phyloP scores from a whole-genome alignment of 2,329 filamentous ascomycete genomes.

The Microsporum ferrugineum region DNA sequence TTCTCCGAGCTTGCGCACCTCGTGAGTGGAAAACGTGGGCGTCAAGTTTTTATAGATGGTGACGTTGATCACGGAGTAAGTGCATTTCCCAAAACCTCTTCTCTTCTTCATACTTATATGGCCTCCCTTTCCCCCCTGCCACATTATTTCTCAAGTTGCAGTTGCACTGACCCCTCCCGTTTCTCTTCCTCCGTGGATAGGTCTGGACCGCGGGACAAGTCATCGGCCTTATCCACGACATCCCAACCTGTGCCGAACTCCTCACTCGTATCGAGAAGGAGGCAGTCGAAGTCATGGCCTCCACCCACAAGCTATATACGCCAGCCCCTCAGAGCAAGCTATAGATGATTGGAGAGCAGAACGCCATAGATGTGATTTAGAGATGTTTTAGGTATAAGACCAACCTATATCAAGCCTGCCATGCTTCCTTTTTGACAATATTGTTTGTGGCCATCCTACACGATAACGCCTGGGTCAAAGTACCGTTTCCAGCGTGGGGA shows the following conservation, averaged over 20 bases:
- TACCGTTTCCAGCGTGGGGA: neutral
- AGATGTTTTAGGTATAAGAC: neutral
- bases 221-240: conserved; percentile 76
- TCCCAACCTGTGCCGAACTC: conserved; percentile 61
- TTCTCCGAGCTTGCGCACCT: conserved; percentile 79
- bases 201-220: conserved; percentile 97
- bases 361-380: neutral
- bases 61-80: conserved; percentile 81
- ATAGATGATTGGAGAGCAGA: conserved; percentile 1
- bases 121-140: neutral
- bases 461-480: neutral
- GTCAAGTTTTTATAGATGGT: conserved; percentile 83
- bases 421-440: neutral
- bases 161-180: conserved; percentile 11
- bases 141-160: neutral
- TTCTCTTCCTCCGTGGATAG: conserved; percentile 32
- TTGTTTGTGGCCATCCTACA: neutral
- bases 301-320: conserved; percentile 44
- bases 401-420: neutral
- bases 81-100: conserved; percentile 17
- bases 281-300: conserved; percentile 54
- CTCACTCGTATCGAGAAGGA: conserved; percentile 65
- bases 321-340: conserved; percentile 11
- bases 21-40: conserved; percentile 81
- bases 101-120: neutral